phyloP scores from a whole-genome alignment of 1,284 basidiomycete genomes.

The Ceratobasidium sp. region DNA sequence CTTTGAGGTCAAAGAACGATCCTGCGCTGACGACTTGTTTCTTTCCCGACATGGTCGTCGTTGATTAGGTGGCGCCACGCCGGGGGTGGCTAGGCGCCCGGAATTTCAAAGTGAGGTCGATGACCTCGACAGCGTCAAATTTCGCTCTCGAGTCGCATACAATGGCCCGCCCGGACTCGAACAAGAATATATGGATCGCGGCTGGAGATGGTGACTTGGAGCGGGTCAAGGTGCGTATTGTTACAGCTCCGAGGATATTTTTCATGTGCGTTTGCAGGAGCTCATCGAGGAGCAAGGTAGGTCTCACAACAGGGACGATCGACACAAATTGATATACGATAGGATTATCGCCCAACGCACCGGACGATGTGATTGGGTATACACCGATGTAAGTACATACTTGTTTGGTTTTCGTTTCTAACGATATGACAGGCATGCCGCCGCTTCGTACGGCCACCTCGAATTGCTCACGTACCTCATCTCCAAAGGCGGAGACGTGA shows the following conservation, averaged over 20 bases:
- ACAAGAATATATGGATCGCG: slow-evolving; percentile 89
- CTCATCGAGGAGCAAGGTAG: slow-evolving; percentile 64
- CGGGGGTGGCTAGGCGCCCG: slow-evolving; percentile 10
- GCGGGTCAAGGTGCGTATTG: slow-evolving; percentile 48
- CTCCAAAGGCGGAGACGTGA: slow-evolving; percentile 82
- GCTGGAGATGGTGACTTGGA: slow-evolving; percentile 83
- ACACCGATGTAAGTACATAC: slow-evolving; percentile 73
- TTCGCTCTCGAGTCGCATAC: not conserved
- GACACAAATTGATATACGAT: not conserved
- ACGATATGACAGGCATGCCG: slow-evolving; percentile 74
- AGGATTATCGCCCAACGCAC: slow-evolving; percentile 75
- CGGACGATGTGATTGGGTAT: slow-evolving; percentile 76
- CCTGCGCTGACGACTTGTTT: slow-evolving; percentile 57
- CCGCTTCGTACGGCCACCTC: slow-evolving; percentile 87
- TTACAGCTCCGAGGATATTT: slow-evolving; percentile 1
- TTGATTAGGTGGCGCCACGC: not conserved
- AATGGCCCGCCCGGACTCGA: slow-evolving; percentile 35
- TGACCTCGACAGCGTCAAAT: not conserved
- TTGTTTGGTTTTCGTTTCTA: slow-evolving; percentile 1
- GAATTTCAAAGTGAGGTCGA: not conserved
- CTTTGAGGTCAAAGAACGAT: slow-evolving; percentile 78
- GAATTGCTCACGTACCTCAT: slow-evolving; percentile 80
- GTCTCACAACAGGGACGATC: slow-evolving; percentile 41
- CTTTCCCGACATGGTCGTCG: slow-evolving; percentile 21
- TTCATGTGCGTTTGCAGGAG: slow-evolving; percentile 51